phyloP scores from a whole-genome alignment of 768 basidiomycete species.

The Suillus clintonianus region DNA sequence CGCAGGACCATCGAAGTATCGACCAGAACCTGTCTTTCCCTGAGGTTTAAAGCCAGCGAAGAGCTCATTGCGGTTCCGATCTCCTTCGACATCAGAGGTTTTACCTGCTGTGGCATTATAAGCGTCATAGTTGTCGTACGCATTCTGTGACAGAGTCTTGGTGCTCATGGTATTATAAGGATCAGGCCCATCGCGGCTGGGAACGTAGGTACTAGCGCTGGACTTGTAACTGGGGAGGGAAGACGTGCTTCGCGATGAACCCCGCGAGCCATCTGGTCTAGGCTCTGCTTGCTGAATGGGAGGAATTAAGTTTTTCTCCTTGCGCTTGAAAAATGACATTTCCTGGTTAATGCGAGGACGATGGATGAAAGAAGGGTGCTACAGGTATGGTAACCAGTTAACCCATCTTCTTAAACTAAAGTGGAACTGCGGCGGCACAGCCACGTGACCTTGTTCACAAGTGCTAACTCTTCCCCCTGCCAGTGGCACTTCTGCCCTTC shows the following conservation, averaged over 20 bases:
- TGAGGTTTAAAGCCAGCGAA: slow-evolving; percentile 74
- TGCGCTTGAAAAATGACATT: slow-evolving; percentile 57
- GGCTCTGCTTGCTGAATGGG: slow-evolving; percentile 48
- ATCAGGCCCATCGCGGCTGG: slow-evolving; percentile 67
- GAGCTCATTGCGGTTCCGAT: slow-evolving; percentile 70
- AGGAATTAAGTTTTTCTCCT: slow-evolving; percentile 65
- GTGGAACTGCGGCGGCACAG: not conserved
- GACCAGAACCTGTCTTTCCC: slow-evolving; percentile 52
- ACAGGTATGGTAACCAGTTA: not conserved
- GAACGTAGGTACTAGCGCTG: slow-evolving; percentile 61
- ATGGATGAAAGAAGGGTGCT: not conserved
- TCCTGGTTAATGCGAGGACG: not conserved
- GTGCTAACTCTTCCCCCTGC: slow-evolving; percentile 35
- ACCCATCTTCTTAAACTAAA: not conserved
- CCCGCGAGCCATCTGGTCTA: slow-evolving; percentile 24
- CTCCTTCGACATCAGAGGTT: slow-evolving; percentile 41
- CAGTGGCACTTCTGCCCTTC: slow-evolving; percentile 33
- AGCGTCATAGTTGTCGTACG: slow-evolving; percentile 25
- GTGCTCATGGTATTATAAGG: slow-evolving; percentile 41
- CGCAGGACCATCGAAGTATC: slow-evolving; percentile 69
- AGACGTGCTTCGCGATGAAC: slow-evolving; percentile 36
- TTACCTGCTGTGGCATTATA: slow-evolving; percentile 7
- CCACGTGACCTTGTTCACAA: not conserved
- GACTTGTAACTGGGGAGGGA: slow-evolving; percentile 49
- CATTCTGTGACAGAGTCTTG: slow-evolving; percentile 26